phyloP scores from a whole-genome alignment of 1,284 basidiomycete genomes.

The Fistulina hepatica region DNA sequence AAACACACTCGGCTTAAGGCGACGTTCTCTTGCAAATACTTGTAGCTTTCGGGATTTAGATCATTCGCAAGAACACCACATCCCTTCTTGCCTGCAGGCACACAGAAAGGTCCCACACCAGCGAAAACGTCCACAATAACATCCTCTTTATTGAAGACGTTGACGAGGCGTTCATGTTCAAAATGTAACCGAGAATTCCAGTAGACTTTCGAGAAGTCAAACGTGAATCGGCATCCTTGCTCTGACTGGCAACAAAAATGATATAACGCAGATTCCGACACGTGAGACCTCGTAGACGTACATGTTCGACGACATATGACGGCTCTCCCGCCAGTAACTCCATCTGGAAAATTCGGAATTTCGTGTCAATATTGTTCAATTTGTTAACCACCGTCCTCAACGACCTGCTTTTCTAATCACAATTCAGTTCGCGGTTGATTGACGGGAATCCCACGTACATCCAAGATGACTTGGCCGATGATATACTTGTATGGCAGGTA shows the following conservation, averaged over 20 bases:
- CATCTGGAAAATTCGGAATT: constrained; percentile 95
- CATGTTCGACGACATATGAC: constrained; percentile 78
- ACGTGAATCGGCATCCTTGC: constrained; percentile 77
- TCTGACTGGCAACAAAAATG: constrained; percentile 59
- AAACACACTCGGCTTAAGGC: constrained; percentile 57
- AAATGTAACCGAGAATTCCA: constrained; percentile 95
- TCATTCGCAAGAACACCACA: constrained; percentile 89
- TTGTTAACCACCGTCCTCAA: constrained; percentile 95
- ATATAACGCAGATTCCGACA: constrained; percentile 8
- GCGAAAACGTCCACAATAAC: constrained; percentile 92
- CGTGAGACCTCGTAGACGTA: constrained; percentile 27
- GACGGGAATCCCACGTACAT: constrained; percentile 43
- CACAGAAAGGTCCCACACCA: constrained; percentile 93
- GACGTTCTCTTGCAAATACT: constrained; percentile 71
- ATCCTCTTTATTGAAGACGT: constrained; percentile 56
- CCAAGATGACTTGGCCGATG: constrained; percentile 86
- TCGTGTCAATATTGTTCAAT: constrained; percentile 74
- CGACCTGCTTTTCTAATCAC: constrained; percentile 69
- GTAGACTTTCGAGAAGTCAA: constrained; percentile 94
- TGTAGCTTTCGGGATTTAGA: constrained; percentile 81
- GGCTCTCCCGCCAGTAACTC: constrained; percentile 89
- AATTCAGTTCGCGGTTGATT: not conserved
- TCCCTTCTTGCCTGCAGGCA: constrained; percentile 87
- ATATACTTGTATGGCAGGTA: constrained; percentile 87
- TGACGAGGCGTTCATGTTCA: constrained; percentile 83